Conservation (phyloP, 2,329 filamentous ascomycete species). For the Orbilia brochopaga region DNA sequence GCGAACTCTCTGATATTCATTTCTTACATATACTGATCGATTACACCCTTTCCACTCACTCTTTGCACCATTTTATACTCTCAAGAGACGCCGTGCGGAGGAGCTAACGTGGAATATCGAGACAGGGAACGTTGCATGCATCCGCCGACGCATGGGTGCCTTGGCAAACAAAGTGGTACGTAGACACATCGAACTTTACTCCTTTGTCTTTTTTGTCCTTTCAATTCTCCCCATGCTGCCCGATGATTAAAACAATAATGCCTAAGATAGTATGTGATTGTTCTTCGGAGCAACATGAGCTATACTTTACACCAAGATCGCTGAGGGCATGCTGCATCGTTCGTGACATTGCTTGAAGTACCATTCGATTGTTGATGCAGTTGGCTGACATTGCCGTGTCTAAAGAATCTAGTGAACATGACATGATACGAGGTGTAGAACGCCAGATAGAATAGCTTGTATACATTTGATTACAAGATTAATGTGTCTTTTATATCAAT, state of each 20-base stretch:
- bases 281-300: conserved; percentile 64
- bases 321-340: conserved; percentile 62
- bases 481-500: too few species aligned
- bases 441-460: too few species aligned
- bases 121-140: not conserved
- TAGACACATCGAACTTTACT: not conserved
- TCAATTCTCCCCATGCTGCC: conserved; percentile 55
- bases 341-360: too few species aligned
- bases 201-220: not conserved
- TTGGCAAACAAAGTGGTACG: conserved; percentile 2
- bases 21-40: conserved; percentile 98
- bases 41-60: conserved; percentile 53
- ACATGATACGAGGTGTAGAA: too few species aligned
- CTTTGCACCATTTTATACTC: not conserved
- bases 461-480: too few species aligned
- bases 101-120: not conserved
- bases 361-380: not conserved
- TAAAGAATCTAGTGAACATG: not conserved
- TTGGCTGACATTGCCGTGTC: not conserved
- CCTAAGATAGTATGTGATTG: conserved; percentile 73
- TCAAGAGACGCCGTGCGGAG: not conserved
- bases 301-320: conserved; percentile 71
- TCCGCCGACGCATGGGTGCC: not conserved
- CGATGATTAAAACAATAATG: conserved; percentile 70
- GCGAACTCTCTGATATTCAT: conserved; percentile 77